Evolutionary conservation across 768 basidiomycete species (phyloP).

Genomic region (Pleurotus sapidus): DNA sequence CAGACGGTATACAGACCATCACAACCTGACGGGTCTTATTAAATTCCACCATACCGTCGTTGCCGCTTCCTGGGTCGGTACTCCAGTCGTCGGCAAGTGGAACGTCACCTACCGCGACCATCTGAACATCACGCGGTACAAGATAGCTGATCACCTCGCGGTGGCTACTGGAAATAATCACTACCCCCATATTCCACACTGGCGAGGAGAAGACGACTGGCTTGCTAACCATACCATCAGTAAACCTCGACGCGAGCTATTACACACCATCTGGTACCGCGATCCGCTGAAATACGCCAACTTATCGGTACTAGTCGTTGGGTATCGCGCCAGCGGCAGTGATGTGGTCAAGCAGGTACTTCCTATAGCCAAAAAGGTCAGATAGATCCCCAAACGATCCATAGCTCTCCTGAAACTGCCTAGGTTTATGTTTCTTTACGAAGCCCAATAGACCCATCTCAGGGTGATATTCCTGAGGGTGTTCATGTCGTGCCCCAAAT

Average conservation of each 20-base stretch:
- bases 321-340: constrained; percentile 43
- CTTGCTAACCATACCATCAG: constrained; percentile 20
- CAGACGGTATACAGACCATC: constrained; percentile 33
- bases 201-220: constrained; percentile 50
- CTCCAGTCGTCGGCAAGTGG: constrained; percentile 37
- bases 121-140: constrained; percentile 17
- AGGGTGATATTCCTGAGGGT: constrained; percentile 14
- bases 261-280: constrained; percentile 56
- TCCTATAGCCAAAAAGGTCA: constrained; percentile 38
- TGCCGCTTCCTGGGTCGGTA: constrained; percentile 42
- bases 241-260: constrained; percentile 31
- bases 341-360: constrained; percentile 44
- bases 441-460: constrained; percentile 16
- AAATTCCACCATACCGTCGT: constrained; percentile 40
- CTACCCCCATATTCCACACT: constrained; percentile 41
- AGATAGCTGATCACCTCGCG: constrained; percentile 50
- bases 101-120: constrained; percentile 31
- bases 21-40: constrained; percentile 37
- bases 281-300: constrained; percentile 39
- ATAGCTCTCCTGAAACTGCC: background rate
- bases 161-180: constrained; percentile 58
- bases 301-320: constrained; percentile 43
- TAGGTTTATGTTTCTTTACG: constrained; percentile 23
- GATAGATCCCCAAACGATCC: background rate
- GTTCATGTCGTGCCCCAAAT: constrained; percentile 40